Base-by-base conservation (phyloP, 768 basidiomycete genomes). In the Melanogaster broomeanus region DNA sequence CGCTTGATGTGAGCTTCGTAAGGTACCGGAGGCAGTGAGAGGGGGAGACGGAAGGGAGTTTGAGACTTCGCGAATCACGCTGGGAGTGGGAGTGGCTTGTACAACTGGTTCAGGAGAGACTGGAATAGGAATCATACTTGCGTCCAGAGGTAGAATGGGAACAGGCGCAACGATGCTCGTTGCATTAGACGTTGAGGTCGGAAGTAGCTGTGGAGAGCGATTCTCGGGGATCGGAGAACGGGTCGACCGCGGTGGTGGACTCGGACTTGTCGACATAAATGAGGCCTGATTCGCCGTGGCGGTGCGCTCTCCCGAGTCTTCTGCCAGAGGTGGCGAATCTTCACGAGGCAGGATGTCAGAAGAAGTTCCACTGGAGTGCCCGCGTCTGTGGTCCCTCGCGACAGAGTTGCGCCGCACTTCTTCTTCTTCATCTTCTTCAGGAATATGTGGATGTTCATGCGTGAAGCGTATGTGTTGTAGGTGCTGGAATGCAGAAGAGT, bases 401-500 rank as follows among this genome's bases (percentile, higher is more conserved):
- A 56, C 58, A 25, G 69, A 66, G 22, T 51, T 50, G 40, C 58
- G 58, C 33, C 51, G 60, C 25, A 57, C 63, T n/a, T 71, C 76
- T 16, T 74, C 78, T 0, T 78, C 79, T 55, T 89, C 88, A 15
- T 88, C 85, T 56, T 87, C 87, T 63, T 90, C 88, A 18, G 80
- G 73, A 22, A 88, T 89, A 56, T 81, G 75, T 15, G 84, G 78
- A 59, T 87, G 83, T 3, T 72, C 72, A 42, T 79, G 69, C 46
- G 71, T 70, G 43, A 72, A 65, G 48, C 56, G 70, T 52, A 74
- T 69, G 67, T 58, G 71, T 37, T 63, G 62, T 38, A 75, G 72
- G 53, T 67, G 77, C 7, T 65, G 62, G 25, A 62, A 51, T 4
- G 56, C 64, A 38, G 74, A 48, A 38, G 74, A 48, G 37, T 82